Evolutionary conservation across 306 rosid genomes (phyloP).

Genomic region (Geum urbanum): DNA sequence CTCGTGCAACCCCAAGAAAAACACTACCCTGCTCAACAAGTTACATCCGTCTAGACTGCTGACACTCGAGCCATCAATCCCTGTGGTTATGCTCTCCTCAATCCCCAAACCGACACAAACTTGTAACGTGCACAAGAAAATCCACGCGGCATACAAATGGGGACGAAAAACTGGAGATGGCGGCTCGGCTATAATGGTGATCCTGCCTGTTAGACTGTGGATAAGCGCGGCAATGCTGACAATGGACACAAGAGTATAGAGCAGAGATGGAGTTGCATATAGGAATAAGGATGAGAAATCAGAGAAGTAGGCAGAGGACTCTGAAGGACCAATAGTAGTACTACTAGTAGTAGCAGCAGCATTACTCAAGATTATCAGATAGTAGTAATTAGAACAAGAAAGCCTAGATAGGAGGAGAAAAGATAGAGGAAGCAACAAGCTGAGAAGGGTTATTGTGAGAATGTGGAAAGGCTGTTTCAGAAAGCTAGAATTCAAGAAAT

Average conservation of each 20-base stretch:
- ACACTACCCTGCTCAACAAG: slow-evolving; percentile 39
- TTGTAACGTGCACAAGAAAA: slow-evolving; percentile 56
- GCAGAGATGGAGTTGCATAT: slow-evolving; percentile 36
- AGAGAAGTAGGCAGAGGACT: neutral
- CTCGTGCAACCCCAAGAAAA: slow-evolving; percentile 74
- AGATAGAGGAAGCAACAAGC: slow-evolving; percentile 66
- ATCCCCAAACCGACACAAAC: slow-evolving; percentile 64
- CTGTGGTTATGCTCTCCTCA: slow-evolving; percentile 40
- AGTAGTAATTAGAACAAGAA: slow-evolving; percentile 26
- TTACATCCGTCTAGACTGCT: slow-evolving; percentile 30
- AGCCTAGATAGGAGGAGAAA: slow-evolving; percentile 70
- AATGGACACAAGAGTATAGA: slow-evolving; percentile 42
- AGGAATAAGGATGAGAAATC: slow-evolving; percentile 25
- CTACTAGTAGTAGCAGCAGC: too few species aligned
- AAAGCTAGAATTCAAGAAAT: slow-evolving; percentile 20
- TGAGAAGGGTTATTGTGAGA: slow-evolving; percentile 52
- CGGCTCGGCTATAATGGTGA: slow-evolving; percentile 19
- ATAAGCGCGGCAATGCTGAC: slow-evolving; percentile 41
- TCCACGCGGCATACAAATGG: slow-evolving; percentile 51
- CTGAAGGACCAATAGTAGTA: neutral
- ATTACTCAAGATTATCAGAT: slow-evolving; percentile 26
- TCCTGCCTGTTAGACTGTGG: slow-evolving; percentile 42
- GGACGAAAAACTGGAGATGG: slow-evolving; percentile 26
- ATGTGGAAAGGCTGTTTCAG: slow-evolving; percentile 47
- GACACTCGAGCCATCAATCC: slow-evolving; percentile 22